Conservation (phyloP, 1,139 yeast genomes). For the Yamadazyma dushanensis region DNA sequence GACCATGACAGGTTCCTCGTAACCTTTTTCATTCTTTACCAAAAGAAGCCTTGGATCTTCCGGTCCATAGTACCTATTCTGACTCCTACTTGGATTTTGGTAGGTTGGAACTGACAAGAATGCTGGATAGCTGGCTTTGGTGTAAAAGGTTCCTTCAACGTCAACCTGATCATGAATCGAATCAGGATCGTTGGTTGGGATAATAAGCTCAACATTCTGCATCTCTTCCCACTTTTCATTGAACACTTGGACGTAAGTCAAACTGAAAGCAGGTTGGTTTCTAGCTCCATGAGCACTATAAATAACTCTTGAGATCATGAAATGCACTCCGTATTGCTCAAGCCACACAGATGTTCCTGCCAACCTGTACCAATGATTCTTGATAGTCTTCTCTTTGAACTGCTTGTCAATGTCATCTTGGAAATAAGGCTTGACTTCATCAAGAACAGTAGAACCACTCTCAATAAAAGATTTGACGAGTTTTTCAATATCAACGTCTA, state of each 20-base stretch:
- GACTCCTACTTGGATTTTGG: conserved; percentile 24
- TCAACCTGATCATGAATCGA: conserved; percentile 15
- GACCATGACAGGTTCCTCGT: conserved; percentile 38
- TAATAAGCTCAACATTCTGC: conserved; percentile 20
- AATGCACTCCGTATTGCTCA: conserved; percentile 32
- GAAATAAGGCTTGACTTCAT: conserved; percentile 22
- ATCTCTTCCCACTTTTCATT: conserved; percentile 30
- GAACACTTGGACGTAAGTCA: conserved; percentile 28
- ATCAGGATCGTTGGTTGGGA: conserved; percentile 24
- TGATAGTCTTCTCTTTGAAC: conserved; percentile 17
- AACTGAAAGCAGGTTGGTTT: conserved; percentile 25
- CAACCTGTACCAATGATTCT: conserved; percentile 29
- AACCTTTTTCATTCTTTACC: conserved; percentile 29
- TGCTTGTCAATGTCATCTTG: conserved; percentile 19
- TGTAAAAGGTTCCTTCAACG: conserved; percentile 16
- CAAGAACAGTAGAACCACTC: conserved; percentile 12
- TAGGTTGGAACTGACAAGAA: conserved; percentile 35
- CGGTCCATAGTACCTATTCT: conserved; percentile 36
- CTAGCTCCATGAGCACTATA: conserved; percentile 24
- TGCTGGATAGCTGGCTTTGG: conserved; percentile 29
- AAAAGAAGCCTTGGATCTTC: conserved; percentile 44
- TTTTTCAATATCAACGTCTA: conserved; percentile 15
- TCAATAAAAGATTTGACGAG: conserved; percentile 14
- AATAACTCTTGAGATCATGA: conserved; percentile 30
- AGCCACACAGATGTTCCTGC: conserved; percentile 38